Base-by-base conservation (phyloP, 78 protist genomes). In the Trichosphaerium sp. region DNA sequence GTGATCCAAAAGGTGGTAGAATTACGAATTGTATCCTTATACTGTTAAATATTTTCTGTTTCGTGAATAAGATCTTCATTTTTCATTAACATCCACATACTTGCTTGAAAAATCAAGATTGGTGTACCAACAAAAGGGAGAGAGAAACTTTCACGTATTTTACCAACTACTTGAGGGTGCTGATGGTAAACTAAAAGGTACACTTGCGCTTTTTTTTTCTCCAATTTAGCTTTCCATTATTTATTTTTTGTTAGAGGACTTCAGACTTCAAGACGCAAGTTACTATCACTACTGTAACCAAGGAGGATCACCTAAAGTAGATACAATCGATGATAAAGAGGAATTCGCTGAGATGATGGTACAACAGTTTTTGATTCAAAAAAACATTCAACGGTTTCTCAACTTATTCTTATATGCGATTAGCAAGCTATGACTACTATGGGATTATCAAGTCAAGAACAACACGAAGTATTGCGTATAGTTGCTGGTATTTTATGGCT, bases 101-200 rank as follows among this genome's bases (percentile, higher is more conserved):
- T 65, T 59, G 2, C 51, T 80, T 44, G 86, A 72, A 49, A 72
- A 60, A 48, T 73, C 81, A 32, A 69, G 86, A 61, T 79, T 80
- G 23, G 66, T 55, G 15, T 63, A 66, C 44, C 71, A 63, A 66
- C 49, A 76, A 1, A 52, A 57, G 41, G 71, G 71, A 40, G 86
- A 80, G 58, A 40, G 86, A 44, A 64, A 47, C 29, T 80, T 80
- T 49, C 86, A 80, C 48, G 65, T 80, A 7, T 79, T 79, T 29
- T 96, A 93, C 82, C 97, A 96, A 78, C 59, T 93, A 4, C 28
- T 80, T 38, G 44, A 34, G 29, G 92, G 92, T 8, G 82, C 82
- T n/a, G n/a, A n/a, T n/a, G n/a, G n/a, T n/a, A n/a, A n/a, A n/a
- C n/a, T n/a, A n/a, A n/a, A n/a, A n/a, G n/a, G n/a, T n/a, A n/a